Conservation (phyloP, 495 filamentous ascomycete genomes). For the Pseudotulostoma volvatum region DNA sequence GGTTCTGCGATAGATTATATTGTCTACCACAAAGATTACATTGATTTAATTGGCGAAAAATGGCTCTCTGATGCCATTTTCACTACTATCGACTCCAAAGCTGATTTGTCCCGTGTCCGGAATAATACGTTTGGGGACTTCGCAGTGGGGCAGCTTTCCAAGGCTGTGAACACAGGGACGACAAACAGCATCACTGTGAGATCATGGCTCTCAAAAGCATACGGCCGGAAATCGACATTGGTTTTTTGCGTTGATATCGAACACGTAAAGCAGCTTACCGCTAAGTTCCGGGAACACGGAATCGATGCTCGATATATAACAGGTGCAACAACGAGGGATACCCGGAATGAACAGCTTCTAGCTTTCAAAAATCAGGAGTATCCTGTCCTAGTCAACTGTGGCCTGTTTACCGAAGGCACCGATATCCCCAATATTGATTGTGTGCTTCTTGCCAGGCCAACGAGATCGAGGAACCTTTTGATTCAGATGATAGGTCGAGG, state of each 20-base stretch:
- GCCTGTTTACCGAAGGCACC: slow-evolving; percentile 91
- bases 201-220: slow-evolving; percentile 66
- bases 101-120: slow-evolving; percentile 53
- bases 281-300: slow-evolving; percentile 56
- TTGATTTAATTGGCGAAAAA: slow-evolving; percentile 89
- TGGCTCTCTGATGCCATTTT: slow-evolving; percentile 76
- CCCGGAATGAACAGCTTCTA: slow-evolving; percentile 50
- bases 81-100: slow-evolving; percentile 73
- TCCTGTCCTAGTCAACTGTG: slow-evolving; percentile 85
- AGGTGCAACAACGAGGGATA: slow-evolving; percentile 47
- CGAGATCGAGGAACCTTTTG: slow-evolving; percentile 73
- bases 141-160: slow-evolving; percentile 50
- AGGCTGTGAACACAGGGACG: slow-evolving; percentile 59
- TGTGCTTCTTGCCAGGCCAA: slow-evolving; percentile 74
- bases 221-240: slow-evolving; percentile 62
- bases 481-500: slow-evolving; percentile 97
- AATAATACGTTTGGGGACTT: slow-evolving; percentile 62
- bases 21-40: slow-evolving; percentile 92
- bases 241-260: slow-evolving; percentile 83
- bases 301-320: slow-evolving; percentile 77
- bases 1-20: slow-evolving; percentile 87
- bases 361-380: slow-evolving; percentile 62
- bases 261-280: slow-evolving; percentile 59
- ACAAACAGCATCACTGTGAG: slow-evolving; percentile 69
- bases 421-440: slow-evolving; percentile 98